Base-by-base conservation (phyloP, 129 eudicot species). In the Gnaphalium uliginosum region DNA sequence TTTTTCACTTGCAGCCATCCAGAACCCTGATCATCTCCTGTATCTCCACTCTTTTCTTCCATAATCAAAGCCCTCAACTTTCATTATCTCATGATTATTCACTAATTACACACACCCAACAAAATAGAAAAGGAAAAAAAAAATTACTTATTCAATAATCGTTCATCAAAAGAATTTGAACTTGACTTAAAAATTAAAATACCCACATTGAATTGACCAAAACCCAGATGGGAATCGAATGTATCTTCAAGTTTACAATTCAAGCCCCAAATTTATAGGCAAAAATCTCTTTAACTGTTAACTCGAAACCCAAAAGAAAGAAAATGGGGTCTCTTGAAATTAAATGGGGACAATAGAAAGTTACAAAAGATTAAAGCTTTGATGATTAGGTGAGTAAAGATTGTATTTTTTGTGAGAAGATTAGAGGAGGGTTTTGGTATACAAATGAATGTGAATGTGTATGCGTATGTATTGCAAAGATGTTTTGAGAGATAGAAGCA, bases 1-100 rank as follows among this genome's bases (percentile, higher is more conserved):
- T 93, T 93, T 86, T 93, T 93, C 65, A 93, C 98, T 86, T 87
- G 92, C 87, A 93, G 83, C 98, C 98, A 93, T 79, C 98, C 98
- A 69, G 95, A 88, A 41, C 92, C 90, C 75, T 93, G 95, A 86
- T 90, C 96, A 86, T 93, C 96, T 58, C 75, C 94, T 77, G 78
- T 71, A 86, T 93, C 96, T 63, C 75, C 94, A 81, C 79, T 71
- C 68, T 46, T 82, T 59, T 89, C 98, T 85, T 89, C 91, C 83
- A 73, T 67, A 65, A 81, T 61, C 54, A 23, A 75, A 75, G 13
- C 56, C 35, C 51, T 48, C 65, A 68, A 78, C 66, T 63, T 72
- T 72, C 58, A 32, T 72, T 19, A 50, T 73, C 39, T 72, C 83
- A 72, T 72, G 73, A 26, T 35, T 46, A 74, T 64, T 64, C 74